Base-by-base conservation (phyloP, 805 yeast species). In the Pichia pseudocactophila region DNA sequence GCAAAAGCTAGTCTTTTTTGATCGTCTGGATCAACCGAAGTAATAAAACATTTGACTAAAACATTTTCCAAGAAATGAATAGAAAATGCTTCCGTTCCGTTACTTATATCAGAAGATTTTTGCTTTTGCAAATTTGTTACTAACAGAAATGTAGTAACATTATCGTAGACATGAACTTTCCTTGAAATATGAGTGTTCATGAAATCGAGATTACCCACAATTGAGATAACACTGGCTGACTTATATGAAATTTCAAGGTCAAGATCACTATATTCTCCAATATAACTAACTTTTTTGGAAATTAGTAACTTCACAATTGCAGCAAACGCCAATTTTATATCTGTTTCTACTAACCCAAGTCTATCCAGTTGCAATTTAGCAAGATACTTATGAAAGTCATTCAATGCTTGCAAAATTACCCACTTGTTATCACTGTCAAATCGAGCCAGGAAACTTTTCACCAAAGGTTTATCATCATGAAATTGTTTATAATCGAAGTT, bases 1-100 rank as follows among this genome's bases (percentile, higher is more conserved):
- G 90, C 82, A 59, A 76, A 82, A 0, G 96, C 96, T 30, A 88
- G 70, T 55, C 82, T 84, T 44, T 84, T 69, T 58, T 92, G 98
- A 38, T 78, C 76, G 18, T 76, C 74, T 0, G 97, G 96, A 55
- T 88, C 88, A 28, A 82, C 83, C 2, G 96, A 82, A 0, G 96
- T 88, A 78, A 94, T 81, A 60, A 88, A 89, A 1, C 87, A 77
- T 28, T 85, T 87, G 8, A 89, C 82, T n/a, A 92, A 68, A 45
- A 76, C 69, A 42, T 74, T 71, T 46, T 84, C 80, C 28, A 89
- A 65, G 38, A 89, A 76, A 51, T 71, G 69, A 3, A 75, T 65
- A 27, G 87, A 67, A 53, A 90, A 86, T 11, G 66, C 69, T 2
- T 75, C 65, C n/a, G 75, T 74, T 20, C 66, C 69, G 36, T 76